A percentile compares a stretch with the other conserved stretches of the same genome.
These are phyloP conservation scores for Diaporthe sp. DNA, from an alignment of 2,329 filamentous ascomycete genomes.

Conservation along the genomic window DNA sequence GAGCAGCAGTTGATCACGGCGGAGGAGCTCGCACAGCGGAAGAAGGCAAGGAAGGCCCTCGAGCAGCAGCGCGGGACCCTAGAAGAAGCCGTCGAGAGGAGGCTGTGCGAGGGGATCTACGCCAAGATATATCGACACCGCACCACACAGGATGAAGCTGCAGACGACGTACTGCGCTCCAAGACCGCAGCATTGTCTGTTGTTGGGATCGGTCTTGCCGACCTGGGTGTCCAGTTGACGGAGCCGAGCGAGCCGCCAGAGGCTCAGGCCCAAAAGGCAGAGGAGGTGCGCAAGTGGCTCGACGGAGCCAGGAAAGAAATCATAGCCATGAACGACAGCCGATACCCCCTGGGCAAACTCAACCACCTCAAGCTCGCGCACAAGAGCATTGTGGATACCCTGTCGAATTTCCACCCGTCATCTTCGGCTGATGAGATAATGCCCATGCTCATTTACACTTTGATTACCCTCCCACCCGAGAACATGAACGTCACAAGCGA, in stretches of 20 bases:
- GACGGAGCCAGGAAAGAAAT: slow-evolving; percentile 79
- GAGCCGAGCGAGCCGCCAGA: slow-evolving; percentile 67
- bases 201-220: slow-evolving; percentile 90
- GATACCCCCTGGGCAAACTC: slow-evolving; percentile 91
- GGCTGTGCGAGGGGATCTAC: slow-evolving; percentile 88
- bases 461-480: slow-evolving; percentile 91
- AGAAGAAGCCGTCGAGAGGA: slow-evolving; percentile 92
- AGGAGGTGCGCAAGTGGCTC: slow-evolving; percentile 80
- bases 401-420: slow-evolving; percentile 75
- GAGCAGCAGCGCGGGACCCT: slow-evolving; percentile 82
- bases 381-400: slow-evolving; percentile 92
- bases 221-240: slow-evolving; percentile 83
- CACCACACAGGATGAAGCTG: slow-evolving; percentile 91
- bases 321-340: slow-evolving; percentile 85
- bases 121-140: slow-evolving; percentile 90
- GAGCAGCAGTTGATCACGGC: slow-evolving; percentile 91
- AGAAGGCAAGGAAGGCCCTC: slow-evolving; percentile 81
- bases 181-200: slow-evolving; percentile 91
- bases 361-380: slow-evolving; percentile 90
- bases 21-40: slow-evolving; percentile 84
- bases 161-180: slow-evolving; percentile 93
- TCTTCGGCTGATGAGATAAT: slow-evolving; percentile 98
- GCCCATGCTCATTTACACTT: slow-evolving; percentile 94
- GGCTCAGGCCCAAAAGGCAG: slow-evolving; percentile 69
- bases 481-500: slow-evolving; percentile 93